Base-by-base conservation (phyloP, 2,329 filamentous ascomycete species). In the Penicillium concentricum region DNA sequence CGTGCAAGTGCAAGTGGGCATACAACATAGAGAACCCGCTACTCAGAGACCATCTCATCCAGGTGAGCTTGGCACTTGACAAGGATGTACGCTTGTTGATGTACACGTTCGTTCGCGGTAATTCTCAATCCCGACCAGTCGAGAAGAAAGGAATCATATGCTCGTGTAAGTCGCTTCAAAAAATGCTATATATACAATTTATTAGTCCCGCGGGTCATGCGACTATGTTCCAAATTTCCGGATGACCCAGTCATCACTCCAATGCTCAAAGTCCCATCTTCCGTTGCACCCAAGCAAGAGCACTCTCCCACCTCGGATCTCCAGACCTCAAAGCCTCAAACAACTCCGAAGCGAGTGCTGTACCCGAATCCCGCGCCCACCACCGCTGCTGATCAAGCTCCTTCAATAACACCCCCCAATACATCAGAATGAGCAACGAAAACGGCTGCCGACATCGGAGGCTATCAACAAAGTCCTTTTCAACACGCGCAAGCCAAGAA, bases 1-100 rank as follows among this genome's bases (percentile, higher is more conserved):
- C 70, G 58, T 78, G 72, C 13, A 78, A 26, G 47, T 74, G 77
- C n/a, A n/a, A n/a, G n/a, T n/a, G n/a, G n/a, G n/a, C n/a, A n/a
- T n/a, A n/a, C n/a, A 1, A 62, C 73, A 54, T 78, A 78, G 13
- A 45, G 43, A 20, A 16, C 13, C 12, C 15, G 15, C 15, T 26
- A 7, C 3, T 6, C 8, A 3, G 8, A n/a, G 15, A 26, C 7
- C 0, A 45, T 34, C 15, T 24, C 15, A 22, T 22, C 1, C 24
- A 7, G 18, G 20, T 2, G 5, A n/a, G 18, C 13, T 24, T 34
- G 18, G 13, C 30, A 18, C 18, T 20, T 22, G 28, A 10, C 5
- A 24, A 16, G 74, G 53, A 57, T 78, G 74, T 26, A 16, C 15
- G 6, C 6, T 8, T 8, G 24, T 30, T 44, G 42, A 30, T 1